Conservation (phyloP, 1,139 yeast species). For the Wickerhamiella infanticola region DNA sequence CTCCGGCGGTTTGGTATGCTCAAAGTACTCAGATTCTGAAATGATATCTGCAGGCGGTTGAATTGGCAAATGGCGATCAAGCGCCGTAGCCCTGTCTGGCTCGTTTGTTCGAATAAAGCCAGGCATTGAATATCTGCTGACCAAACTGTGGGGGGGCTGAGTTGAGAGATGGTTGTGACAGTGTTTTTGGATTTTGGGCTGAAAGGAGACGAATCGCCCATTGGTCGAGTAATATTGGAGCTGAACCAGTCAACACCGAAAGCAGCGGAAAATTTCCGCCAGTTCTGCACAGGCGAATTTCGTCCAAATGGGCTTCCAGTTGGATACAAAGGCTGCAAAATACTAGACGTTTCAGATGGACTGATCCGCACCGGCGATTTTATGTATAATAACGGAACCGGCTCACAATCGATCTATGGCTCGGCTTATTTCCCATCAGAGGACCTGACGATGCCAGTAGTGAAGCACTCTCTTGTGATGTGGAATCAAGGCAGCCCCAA, state of each 20-base stretch:
- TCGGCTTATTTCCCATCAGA: conserved; percentile 76
- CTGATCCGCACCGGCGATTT: conserved; percentile 47
- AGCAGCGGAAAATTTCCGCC: conserved; percentile 39
- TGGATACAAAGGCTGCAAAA: conserved; percentile 55
- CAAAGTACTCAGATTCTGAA: conserved; percentile 68
- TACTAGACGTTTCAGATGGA: conserved; percentile 65
- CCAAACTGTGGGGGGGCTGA: too few relatives aligned
- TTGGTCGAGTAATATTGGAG: background rate
- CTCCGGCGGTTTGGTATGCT: conserved; percentile 53
- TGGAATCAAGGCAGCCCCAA: conserved; percentile 30
- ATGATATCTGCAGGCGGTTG: conserved; percentile 60
- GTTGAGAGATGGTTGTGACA: background rate
- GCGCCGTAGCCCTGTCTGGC: conserved; percentile 59
- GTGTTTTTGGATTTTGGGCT: background rate
- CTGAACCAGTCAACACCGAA: conserved; percentile 1
- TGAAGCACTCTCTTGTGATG: conserved; percentile 29
- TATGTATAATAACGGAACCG: conserved; percentile 32
- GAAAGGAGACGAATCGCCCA: background rate
- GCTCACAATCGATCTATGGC: conserved; percentile 30
- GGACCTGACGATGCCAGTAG: conserved; percentile 35
- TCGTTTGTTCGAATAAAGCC: conserved; percentile 38
- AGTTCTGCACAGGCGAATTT: conserved; percentile 41
- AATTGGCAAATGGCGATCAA: conserved; percentile 59
- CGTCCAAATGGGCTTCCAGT: conserved; percentile 32
- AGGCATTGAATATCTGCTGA: too few relatives aligned